Conservation (phyloP, 441 rosid species). For the Jatropha podagrica region DNA sequence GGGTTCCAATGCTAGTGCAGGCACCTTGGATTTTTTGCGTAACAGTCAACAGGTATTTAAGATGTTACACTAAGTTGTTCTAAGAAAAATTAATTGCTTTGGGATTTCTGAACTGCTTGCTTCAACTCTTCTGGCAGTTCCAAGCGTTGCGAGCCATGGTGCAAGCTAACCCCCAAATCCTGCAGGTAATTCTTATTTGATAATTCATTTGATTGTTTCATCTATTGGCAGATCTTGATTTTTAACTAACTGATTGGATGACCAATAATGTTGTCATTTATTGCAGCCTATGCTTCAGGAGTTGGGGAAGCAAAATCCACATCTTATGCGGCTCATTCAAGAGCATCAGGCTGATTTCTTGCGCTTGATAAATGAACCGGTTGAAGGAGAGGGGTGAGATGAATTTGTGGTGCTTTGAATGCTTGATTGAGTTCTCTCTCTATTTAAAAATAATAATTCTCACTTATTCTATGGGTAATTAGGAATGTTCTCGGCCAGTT, state of each 20-base stretch:
- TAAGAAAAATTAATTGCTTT: too few species aligned
- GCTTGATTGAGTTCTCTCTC: not conserved
- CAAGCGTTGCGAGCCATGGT: constrained; percentile 96
- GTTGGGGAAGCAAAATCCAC: constrained; percentile 85
- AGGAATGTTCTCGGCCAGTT: constrained; percentile 68
- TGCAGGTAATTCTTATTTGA: constrained; percentile 50
- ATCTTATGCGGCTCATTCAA: constrained; percentile 80
- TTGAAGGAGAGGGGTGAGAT: constrained; percentile 83
- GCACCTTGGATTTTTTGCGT: constrained; percentile 78
- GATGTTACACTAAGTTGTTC: too few species aligned
- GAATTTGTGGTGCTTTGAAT: not conserved
- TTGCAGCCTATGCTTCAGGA: constrained; percentile 95
- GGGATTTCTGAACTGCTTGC: too few species aligned
- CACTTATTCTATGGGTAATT: too few species aligned
- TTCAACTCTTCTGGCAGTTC: constrained; percentile 39
- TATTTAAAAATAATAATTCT: too few species aligned
- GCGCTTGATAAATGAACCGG: constrained; percentile 83
- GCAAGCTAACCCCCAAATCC: constrained; percentile 89
- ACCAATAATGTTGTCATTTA: not conserved
- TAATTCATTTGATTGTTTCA: too few species aligned
- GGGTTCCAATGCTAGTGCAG: constrained; percentile 67
- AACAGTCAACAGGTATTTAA: constrained; percentile 71
- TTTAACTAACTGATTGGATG: too few species aligned
- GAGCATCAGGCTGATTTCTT: constrained; percentile 86
- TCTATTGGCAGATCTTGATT: too few species aligned